Percentiles rank a stretch among this genome's conserved stretches.
These are phyloP conservation scores for Yarrowia porcina DNA, from an alignment of 805 yeast species.

Conservation along the genomic window DNA sequence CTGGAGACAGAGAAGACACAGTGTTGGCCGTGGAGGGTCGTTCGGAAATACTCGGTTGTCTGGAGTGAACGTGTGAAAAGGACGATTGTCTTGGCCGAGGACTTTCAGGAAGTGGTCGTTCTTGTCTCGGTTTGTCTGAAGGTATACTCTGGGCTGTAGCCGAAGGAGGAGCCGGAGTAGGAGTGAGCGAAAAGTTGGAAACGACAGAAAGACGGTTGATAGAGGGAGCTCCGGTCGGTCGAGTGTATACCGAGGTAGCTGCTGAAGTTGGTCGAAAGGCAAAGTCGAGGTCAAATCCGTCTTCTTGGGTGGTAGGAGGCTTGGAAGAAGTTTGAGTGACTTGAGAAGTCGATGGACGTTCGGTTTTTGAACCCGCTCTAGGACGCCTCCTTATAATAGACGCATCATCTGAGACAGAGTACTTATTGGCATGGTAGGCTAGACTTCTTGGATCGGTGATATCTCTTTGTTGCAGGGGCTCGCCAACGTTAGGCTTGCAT, in stretches of 20 bases:
- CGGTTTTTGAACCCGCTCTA: too few species aligned
- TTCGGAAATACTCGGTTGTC: not conserved
- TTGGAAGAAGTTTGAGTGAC: too few species aligned
- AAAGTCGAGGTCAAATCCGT: too few species aligned
- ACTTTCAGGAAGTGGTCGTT: too few species aligned
- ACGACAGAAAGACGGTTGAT: not conserved
- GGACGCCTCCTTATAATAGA: constrained; percentile 12
- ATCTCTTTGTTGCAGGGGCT: constrained; percentile 10
- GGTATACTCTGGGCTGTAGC: not conserved
- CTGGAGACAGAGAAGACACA: not conserved
- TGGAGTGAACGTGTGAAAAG: too few species aligned
- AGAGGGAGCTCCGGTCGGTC: not conserved
- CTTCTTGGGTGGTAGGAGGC: too few species aligned
- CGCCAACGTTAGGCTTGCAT: constrained; percentile 10
- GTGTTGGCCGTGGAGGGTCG: not conserved
- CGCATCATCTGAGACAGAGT: constrained; percentile 11
- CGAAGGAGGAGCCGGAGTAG: not conserved
- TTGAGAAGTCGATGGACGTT: too few species aligned
- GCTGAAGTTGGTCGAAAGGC: too few species aligned
- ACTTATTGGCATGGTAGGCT: constrained; percentile 7
- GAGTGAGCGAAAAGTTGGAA: not conserved
- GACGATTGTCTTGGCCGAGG: too few species aligned
- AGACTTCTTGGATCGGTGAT: constrained; percentile 10
- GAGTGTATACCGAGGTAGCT: too few species aligned
- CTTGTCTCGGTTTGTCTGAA: not conserved